Conservation (phyloP, 495 filamentous ascomycete genomes). For the Oidiodendron maius region DNA sequence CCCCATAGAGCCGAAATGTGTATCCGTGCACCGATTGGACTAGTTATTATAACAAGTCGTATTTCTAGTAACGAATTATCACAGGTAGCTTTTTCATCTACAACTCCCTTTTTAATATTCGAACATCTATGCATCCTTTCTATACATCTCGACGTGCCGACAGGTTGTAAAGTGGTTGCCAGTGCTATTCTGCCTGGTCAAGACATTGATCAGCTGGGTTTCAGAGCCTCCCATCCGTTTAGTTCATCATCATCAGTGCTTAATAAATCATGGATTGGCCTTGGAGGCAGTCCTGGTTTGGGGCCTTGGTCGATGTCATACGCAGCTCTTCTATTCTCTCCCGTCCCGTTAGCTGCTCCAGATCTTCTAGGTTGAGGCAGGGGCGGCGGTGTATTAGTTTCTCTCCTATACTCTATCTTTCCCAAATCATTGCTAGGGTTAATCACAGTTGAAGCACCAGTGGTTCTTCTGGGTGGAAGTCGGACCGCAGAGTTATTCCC, state of each 20-base stretch:
- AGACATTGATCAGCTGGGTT: slow-evolving; percentile 7
- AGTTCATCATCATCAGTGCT: slow-evolving; percentile 10
- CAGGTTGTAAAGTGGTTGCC: too few species aligned
- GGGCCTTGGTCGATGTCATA: slow-evolving; percentile 15
- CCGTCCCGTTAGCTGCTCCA: slow-evolving; percentile 1
- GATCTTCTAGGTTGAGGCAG: slow-evolving; percentile 14
- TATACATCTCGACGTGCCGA: too few species aligned
- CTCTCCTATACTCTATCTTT: slow-evolving; percentile 1
- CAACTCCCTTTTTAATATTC: too few species aligned
- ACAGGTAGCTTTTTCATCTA: too few species aligned
- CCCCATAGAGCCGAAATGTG: too few species aligned
- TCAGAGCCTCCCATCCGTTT: slow-evolving; percentile 17
- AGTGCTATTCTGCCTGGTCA: too few species aligned
- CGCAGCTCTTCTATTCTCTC: too few species aligned
- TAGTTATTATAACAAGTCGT: too few species aligned
- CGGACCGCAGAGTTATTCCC: slow-evolving; percentile 8
- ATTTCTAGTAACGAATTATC: too few species aligned
- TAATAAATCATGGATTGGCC: slow-evolving; percentile 18
- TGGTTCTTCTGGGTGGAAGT: slow-evolving; percentile 11
- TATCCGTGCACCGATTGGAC: too few species aligned
- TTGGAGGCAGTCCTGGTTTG: slow-evolving; percentile 17
- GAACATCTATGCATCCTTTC: too few species aligned
- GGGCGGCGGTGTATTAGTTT: slow-evolving; percentile 5
- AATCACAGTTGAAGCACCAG: neutral
- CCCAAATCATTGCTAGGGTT: neutral